Evolutionary conservation across 2,329 filamentous ascomycete species (phyloP).

Genomic region (Penicillium psychrosexuale): DNA sequence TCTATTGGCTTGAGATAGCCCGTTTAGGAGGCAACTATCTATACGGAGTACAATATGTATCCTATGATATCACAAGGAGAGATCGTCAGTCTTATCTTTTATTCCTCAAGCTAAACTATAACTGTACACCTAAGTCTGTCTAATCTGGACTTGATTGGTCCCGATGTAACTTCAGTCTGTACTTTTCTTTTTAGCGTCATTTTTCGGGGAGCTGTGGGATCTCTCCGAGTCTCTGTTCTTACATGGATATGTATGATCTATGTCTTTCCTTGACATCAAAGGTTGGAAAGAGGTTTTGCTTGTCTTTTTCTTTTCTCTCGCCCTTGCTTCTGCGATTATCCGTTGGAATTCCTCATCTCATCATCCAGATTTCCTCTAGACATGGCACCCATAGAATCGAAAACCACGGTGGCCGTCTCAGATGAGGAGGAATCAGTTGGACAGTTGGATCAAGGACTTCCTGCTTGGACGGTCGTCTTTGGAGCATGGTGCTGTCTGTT

Average conservation of each 20-base stretch:
- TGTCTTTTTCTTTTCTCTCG: background rate
- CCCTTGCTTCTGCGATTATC: background rate
- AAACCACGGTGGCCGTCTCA: background rate
- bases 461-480: slow-evolving; percentile 56
- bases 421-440: background rate
- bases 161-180: background rate
- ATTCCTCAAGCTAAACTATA: background rate
- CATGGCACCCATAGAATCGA: background rate
- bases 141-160: background rate
- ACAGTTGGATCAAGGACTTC: slow-evolving; percentile 9
- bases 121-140: background rate
- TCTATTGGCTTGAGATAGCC: background rate
- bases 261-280: background rate
- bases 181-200: background rate
- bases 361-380: background rate
- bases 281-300: background rate
- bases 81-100: background rate
- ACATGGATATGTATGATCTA: background rate
- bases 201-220: background rate
- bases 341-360: background rate
- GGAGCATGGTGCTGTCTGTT: slow-evolving; percentile 46
- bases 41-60: background rate
- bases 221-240: no score
- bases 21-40: background rate
- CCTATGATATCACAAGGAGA: background rate